Evolutionary conservation across 306 rosid genomes (phyloP).

Genomic region (Fragaria iinumae): DNA sequence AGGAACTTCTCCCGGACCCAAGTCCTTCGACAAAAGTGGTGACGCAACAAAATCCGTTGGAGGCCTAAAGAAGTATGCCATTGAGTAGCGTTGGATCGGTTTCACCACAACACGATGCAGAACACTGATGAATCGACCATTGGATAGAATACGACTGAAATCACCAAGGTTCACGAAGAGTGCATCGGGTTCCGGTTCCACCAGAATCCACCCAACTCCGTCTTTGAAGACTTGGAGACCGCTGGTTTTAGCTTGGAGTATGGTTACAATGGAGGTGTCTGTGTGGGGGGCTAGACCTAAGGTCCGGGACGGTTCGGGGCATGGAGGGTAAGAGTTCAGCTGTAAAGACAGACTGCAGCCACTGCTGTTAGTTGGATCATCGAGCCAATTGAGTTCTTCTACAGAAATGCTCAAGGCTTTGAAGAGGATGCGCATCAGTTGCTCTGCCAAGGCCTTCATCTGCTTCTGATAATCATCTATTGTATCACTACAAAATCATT

Average conservation of each 20-base stretch:
- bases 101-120: constrained; percentile 62
- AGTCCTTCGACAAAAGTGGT: constrained; percentile 22
- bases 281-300: neutral
- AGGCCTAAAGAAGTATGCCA: constrained; percentile 62
- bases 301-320: neutral
- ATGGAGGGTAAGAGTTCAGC: neutral
- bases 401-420: neutral
- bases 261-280: neutral
- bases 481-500: neutral
- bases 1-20: constrained; percentile 22
- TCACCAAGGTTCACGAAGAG: constrained; percentile 62
- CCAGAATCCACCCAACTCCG: constrained; percentile 54
- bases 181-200: constrained; percentile 37
- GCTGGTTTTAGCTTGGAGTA: constrained; percentile 35
- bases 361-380: neutral
- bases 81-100: constrained; percentile 38
- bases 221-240: constrained; percentile 64
- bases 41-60: constrained; percentile 40
- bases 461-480: neutral
- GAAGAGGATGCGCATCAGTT: constrained; percentile 2
- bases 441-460: neutral
- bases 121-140: constrained; percentile 40
- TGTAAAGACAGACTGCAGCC: neutral
- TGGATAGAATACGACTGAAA: constrained; percentile 54
- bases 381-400: neutral